Conservation (phyloP, 2,329 filamentous ascomycete species). For the Ophiocordyceps camponoti-leonardi region DNA sequence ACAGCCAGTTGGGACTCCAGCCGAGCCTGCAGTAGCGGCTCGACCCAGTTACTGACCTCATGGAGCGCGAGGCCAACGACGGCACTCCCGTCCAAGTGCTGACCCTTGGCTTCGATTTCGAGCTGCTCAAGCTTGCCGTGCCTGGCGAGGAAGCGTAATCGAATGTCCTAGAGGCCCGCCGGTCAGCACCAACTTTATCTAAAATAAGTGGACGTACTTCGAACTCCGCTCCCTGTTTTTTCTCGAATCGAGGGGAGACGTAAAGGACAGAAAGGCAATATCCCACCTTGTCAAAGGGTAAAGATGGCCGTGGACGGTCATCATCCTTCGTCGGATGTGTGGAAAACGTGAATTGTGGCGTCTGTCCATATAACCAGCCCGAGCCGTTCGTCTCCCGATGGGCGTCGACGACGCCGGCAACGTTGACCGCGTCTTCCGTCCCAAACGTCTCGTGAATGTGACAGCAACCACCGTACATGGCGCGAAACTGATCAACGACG, state of each 20-base stretch:
- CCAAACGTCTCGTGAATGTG: constrained; percentile 24
- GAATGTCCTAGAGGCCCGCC: neutral
- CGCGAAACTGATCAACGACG: constrained; percentile 46
- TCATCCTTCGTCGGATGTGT: constrained; percentile 41
- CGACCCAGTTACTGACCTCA: neutral
- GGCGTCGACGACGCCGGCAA: constrained; percentile 28
- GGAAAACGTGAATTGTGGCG: constrained; percentile 63
- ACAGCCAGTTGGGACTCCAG: neutral
- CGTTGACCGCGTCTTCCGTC: constrained; percentile 24
- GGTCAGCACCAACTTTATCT: neutral
- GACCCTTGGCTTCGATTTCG: neutral
- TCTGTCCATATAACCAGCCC: constrained; percentile 73
- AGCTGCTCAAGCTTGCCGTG: neutral
- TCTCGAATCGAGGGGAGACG: too few species aligned
- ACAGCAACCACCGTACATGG: constrained; percentile 40
- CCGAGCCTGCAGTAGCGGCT: neutral
- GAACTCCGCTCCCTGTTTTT: neutral
- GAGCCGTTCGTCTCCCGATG: constrained; percentile 28
- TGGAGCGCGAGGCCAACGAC: neutral
- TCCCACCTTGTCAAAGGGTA: constrained; percentile 17
- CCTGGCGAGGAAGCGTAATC: neutral
- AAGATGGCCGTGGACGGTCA: constrained; percentile 32
- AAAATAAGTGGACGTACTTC: too few species aligned
- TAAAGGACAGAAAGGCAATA: too few species aligned
- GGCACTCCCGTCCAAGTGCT: neutral